Conservation (phyloP, 768 basidiomycete genomes). For the Phallus indusiatus region DNA sequence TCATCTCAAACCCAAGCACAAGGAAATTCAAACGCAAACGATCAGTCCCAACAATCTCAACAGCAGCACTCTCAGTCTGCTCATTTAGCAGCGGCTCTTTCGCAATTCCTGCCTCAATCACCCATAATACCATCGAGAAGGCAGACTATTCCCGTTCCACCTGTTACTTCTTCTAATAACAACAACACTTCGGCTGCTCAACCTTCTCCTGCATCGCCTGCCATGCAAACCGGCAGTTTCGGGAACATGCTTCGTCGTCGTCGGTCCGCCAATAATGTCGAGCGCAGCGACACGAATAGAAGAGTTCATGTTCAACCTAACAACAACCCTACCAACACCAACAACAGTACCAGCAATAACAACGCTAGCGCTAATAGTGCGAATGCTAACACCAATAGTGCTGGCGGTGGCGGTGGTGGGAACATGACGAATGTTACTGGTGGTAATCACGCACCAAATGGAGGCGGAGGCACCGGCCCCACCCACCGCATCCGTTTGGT, state of each 20-base stretch:
- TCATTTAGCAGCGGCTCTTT: slow-evolving; percentile 27
- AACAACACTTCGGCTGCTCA: neutral
- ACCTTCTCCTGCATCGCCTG: slow-evolving; percentile 18
- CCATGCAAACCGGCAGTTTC: slow-evolving; percentile 23
- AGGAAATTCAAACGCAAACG: slow-evolving; percentile 16
- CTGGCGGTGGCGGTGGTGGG: no score
- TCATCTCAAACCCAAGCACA: slow-evolving; percentile 25
- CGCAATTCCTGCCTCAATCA: slow-evolving; percentile 22
- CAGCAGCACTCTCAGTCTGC: slow-evolving; percentile 27
- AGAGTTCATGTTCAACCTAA: neutral
- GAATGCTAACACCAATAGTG: neutral
- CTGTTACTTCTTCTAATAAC: slow-evolving; percentile 16
- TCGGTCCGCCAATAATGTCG: slow-evolving; percentile 32
- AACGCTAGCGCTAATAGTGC: neutral
- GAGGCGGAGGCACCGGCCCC: slow-evolving; percentile 12
- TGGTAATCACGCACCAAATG: neutral
- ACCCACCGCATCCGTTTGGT: slow-evolving; percentile 84
- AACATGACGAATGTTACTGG: neutral
- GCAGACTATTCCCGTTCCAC: slow-evolving; percentile 18
- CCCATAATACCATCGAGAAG: neutral
- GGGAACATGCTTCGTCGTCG: slow-evolving; percentile 58
- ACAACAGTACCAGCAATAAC: neutral
- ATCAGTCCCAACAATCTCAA: slow-evolving; percentile 13
- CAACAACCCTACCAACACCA: no score
- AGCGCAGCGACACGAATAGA: neutral